phyloP scores from a whole-genome alignment of 441 rosid genomes.

The Viola pubescens region DNA sequence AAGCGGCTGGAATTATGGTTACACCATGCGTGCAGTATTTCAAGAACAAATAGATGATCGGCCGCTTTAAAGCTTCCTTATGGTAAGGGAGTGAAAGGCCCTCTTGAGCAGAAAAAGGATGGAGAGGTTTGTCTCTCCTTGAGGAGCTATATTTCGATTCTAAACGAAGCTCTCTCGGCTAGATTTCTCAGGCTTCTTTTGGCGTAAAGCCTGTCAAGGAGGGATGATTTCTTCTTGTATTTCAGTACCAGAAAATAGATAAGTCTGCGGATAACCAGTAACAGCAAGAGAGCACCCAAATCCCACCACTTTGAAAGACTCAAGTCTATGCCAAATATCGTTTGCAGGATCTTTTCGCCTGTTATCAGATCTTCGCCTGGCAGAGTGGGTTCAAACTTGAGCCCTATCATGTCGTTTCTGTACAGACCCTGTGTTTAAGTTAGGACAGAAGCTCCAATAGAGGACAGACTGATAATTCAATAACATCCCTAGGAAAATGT shows the following conservation, averaged over 20 bases:
- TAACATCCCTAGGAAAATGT: no score
- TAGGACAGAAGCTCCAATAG: background rate
- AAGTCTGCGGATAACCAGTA: background rate
- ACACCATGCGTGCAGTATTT: constrained; percentile 94
- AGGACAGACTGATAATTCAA: no score
- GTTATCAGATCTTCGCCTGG: background rate
- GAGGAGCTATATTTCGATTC: background rate
- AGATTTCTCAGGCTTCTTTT: background rate
- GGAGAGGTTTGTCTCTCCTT: background rate
- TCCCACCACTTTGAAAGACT: background rate
- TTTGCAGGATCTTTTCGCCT: background rate
- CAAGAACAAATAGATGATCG: constrained; percentile 70
- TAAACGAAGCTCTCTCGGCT: background rate
- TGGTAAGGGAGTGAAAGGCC: background rate
- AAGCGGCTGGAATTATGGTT: constrained; percentile 97
- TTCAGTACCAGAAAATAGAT: background rate
- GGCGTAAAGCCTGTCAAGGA: background rate
- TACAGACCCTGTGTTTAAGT: background rate
- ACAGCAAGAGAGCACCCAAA: background rate
- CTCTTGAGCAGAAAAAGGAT: background rate
- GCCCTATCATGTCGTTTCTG: background rate
- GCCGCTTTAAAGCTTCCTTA: no score
- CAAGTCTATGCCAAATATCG: background rate
- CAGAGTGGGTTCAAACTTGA: background rate
- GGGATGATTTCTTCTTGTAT: background rate